These are phyloP conservation scores for Lasiodiplodia sp. DNA, from an alignment of 2,329 filamentous ascomycete species.

Conservation along the genomic window DNA sequence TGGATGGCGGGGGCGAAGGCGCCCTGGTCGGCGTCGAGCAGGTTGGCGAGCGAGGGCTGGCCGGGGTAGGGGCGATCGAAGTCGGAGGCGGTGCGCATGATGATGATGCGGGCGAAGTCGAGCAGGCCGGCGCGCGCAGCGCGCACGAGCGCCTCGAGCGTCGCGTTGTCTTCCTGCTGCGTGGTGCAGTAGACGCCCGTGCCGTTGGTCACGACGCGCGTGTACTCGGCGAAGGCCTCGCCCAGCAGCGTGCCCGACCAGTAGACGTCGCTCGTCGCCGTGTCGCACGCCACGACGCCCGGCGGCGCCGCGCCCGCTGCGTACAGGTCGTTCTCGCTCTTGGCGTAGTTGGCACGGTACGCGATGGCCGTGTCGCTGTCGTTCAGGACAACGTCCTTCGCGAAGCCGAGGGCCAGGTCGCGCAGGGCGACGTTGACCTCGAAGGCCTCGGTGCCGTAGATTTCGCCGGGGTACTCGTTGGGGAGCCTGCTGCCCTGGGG, in stretches of 20 bases:
- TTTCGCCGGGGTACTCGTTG: slow-evolving; percentile 47
- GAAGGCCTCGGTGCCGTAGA: slow-evolving; percentile 54
- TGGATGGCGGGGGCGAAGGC: slow-evolving; percentile 68
- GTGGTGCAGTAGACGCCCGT: slow-evolving; percentile 46
- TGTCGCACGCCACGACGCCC: slow-evolving; percentile 42
- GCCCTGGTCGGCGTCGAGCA: slow-evolving; percentile 67
- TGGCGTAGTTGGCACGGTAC: slow-evolving; percentile 48
- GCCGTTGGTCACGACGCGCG: slow-evolving; percentile 45
- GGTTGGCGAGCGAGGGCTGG: slow-evolving; percentile 63
- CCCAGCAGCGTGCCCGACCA: slow-evolving; percentile 40
- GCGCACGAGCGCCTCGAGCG: slow-evolving; percentile 43
- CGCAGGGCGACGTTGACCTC: slow-evolving; percentile 50
- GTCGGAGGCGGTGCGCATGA: slow-evolving; percentile 63
- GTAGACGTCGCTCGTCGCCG: slow-evolving; percentile 42
- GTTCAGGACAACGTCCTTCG: slow-evolving; percentile 45
- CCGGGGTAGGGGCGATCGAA: slow-evolving; percentile 73
- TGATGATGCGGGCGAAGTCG: slow-evolving; percentile 45
- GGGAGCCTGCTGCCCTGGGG: slow-evolving; percentile 66
- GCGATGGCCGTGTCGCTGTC: slow-evolving; percentile 46
- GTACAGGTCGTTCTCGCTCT: slow-evolving; percentile 32
- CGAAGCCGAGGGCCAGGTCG: slow-evolving; percentile 43
- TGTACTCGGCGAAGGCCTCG: slow-evolving; percentile 41
- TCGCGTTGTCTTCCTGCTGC: slow-evolving; percentile 48
- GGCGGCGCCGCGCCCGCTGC: slow-evolving; percentile 38
- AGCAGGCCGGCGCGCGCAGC: slow-evolving; percentile 38